A percentile compares a stretch with the other conserved stretches of the same genome.
These are phyloP conservation scores for Schizosaccharomyces octosporus DNA, from an alignment of 805 yeast species.

Conservation along the genomic window DNA sequence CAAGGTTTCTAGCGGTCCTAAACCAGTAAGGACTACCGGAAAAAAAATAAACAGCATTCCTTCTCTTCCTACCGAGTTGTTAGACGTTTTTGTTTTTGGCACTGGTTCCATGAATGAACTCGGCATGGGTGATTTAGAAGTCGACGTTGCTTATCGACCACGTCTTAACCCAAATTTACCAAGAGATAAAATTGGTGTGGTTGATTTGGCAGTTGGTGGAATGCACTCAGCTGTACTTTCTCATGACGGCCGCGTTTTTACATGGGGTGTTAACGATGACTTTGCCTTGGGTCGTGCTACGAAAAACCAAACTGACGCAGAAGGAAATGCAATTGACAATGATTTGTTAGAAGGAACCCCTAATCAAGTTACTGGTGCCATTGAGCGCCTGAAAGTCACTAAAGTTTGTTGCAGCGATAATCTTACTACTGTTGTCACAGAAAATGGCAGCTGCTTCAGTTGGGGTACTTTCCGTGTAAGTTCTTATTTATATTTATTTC, in stretches of 20 bases:
- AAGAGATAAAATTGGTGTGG: constrained; percentile 39
- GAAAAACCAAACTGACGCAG: constrained; percentile 32
- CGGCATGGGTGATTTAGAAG: constrained; percentile 88
- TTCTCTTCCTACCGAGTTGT: constrained; percentile 15
- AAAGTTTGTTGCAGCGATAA: constrained; percentile 84
- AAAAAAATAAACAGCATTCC: not conserved
- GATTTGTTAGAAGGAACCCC: constrained; percentile 67
- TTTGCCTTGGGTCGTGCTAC: constrained; percentile 76
- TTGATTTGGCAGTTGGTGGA: constrained; percentile 83
- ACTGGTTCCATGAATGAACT: constrained; percentile 93
- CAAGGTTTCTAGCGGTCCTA: not conserved
- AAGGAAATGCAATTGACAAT: constrained; percentile 40
- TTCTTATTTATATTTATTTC: not conserved
- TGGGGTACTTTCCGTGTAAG: constrained; percentile 67
- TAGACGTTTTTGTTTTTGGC: constrained; percentile 84
- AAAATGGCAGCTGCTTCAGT: constrained; percentile 71
- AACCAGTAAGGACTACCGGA: not conserved
- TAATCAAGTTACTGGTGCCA: constrained; percentile 37
- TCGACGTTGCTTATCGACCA: constrained; percentile 85
- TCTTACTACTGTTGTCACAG: constrained; percentile 53
- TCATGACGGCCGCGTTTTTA: constrained; percentile 57
- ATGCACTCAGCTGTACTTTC: constrained; percentile 80
- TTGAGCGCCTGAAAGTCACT: constrained; percentile 29
- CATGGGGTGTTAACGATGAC: constrained; percentile 94
- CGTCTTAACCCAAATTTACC: constrained; percentile 60